Base-by-base conservation (phyloP, 371 early-diverging fungal species). In the Apophysomyces sp. region DNA sequence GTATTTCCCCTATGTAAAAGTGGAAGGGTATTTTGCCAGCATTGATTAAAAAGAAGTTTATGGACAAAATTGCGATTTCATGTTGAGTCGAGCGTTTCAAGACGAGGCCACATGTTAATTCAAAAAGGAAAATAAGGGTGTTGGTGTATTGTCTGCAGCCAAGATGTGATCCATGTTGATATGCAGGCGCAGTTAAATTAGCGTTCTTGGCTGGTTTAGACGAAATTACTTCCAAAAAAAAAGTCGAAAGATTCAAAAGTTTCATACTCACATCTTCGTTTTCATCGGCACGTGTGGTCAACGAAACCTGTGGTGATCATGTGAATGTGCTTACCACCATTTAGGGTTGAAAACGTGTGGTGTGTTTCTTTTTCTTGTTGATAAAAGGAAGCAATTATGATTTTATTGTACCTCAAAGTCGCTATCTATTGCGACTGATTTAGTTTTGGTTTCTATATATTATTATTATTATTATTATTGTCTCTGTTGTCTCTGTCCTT, bases 111-210 rank as follows among this genome's bases (percentile, higher is more conserved):
- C 27, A 44, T 44, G 49, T 44, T 44, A n/a, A 44, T n/a, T 16
- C 16, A 21, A 44, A 44, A 16, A 44, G 49, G 49, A 44, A 44
- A 44, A 44, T 21, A 44, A 44, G 49, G 3, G 21, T 44, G 49
- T 0, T 44, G 49, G 21, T 44, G 49, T 44, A n/a, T 44, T 21
- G 49, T 21, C 49, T 44, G 49, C 49, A 44, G 49, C 49, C 49
- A 44, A 44, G 34, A 44, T 44, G 49, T 44, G 49, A 16, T 44
- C 9, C 49, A 44, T 44, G 27, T 44, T 44, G 49, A 21, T 44
- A 44, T 44, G 49, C 49, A 44, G 49, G 49, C 49, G 49, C 49
- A 44, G 49, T 44, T 44, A 44, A 44, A 44, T 44, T 44, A 21
- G 27, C 49, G 49, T 44, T 44, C 49, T 44, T 44, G 49, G 49